Base-by-base conservation (phyloP, 768 basidiomycete genomes). In the Lentinula raphanica region DNA sequence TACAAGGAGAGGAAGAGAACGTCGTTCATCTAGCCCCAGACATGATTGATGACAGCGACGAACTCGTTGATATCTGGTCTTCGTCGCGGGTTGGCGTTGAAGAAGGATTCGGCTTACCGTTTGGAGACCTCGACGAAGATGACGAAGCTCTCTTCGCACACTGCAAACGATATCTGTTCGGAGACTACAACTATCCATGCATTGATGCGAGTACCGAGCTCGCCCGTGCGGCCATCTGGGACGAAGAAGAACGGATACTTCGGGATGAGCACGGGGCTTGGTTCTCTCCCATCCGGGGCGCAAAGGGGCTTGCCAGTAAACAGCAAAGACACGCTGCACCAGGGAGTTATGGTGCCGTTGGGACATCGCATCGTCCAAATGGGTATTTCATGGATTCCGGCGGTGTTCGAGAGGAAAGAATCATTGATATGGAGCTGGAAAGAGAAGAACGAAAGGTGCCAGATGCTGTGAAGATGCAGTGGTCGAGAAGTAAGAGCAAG, bases 161-260 rank as follows among this genome's bases (percentile, higher is more conserved):
- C 38, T 87, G 91, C 68, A 82, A 83, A 68, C 78, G 82, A 62
- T 90, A 92, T 60, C 77, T 95, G 25, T 98, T 94, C 63, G 93
- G 93, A 4, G 90, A 95, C 72, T 93, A 94, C 68, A 83, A 90
- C 65, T 96, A 95, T 67, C 94, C 94, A 0, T 85, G 83, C 56
- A 86, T 94, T 60, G 94, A 96, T 65, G 88, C 92, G 49, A 94
- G 90, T 72, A 84, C 87, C 25, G 91, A 94, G 71, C 64, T 70
- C 17, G 90, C 88, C 19, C 74, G 83, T 60, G 71, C 72, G 31
- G 68, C 74, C 46, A 87, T 90, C 69, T 90, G 91, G 84, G 83
- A 86, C 58, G 91, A 93, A 65, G 94, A 97, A 69, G 91, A 95
- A 67, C 80, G 90, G 39, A 86, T 94, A 35, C 67, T 95, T 62